Conservation (phyloP, 2,329 filamentous ascomycete species). For the Phoma sp. region DNA sequence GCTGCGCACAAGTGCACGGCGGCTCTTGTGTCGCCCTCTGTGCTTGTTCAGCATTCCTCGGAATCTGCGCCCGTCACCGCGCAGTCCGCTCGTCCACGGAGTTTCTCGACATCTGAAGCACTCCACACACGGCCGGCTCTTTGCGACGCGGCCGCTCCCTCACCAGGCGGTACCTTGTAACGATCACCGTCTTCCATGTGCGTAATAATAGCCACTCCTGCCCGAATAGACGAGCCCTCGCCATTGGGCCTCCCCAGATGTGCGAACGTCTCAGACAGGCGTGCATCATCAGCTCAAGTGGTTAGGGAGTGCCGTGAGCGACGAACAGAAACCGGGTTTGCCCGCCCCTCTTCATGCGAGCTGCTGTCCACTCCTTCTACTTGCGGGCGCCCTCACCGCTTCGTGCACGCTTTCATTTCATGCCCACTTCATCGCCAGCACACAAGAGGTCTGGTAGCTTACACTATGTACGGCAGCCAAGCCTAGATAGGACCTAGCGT, state of each 20-base stretch:
- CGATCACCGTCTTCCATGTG: constrained; percentile 17
- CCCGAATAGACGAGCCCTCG: constrained; percentile 3
- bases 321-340: constrained; percentile 35
- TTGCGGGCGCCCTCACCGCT: constrained; percentile 28
- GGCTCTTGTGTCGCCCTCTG: constrained; percentile 15
- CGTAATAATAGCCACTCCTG: constrained; percentile 9
- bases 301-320: constrained; percentile 1
- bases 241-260: constrained; percentile 15
- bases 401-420: constrained; percentile 11
- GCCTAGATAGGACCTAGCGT: constrained; percentile 4
- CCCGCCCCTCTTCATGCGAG: constrained; percentile 24
- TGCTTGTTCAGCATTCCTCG: constrained; percentile 17
- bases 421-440: constrained; percentile 9
- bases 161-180: constrained; percentile 14
- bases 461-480: constrained; percentile 11
- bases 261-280: constrained; percentile 19
- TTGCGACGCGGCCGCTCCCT: constrained; percentile 9
- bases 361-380: constrained; percentile 15
- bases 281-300: constrained; percentile 13
- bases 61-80: constrained; percentile 2
- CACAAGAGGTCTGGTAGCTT: constrained; percentile 17
- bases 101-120: constrained; percentile 6
- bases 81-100: constrained; percentile 6
- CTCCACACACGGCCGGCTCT: constrained; percentile 1
- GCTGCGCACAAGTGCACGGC: neutral